phyloP scores from a whole-genome alignment of 176 grass and related monocot genomes.

The Hordeum marinum region DNA sequence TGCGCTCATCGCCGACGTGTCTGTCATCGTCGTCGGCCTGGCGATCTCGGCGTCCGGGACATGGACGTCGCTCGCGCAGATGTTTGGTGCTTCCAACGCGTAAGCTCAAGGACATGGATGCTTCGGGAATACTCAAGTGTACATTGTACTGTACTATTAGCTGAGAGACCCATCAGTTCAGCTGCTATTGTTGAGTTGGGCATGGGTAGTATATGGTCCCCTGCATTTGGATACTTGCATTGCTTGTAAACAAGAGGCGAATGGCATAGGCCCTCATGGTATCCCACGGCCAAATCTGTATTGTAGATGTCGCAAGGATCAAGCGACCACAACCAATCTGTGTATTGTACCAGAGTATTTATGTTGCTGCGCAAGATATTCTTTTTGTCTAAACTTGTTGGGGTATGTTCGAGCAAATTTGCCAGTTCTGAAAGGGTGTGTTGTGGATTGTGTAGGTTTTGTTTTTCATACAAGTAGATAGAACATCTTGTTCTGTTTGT shows the following conservation, averaged over 20 bases:
- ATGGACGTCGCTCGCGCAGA: constrained; percentile 77
- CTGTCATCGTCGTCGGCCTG: constrained; percentile 44
- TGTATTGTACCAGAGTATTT: neutral
- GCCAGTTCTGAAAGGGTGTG: neutral
- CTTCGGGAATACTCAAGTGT: neutral
- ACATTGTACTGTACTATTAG: neutral
- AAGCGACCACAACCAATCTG: neutral
- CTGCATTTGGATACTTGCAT: neutral
- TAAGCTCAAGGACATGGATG: constrained; percentile 9
- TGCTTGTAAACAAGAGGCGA: neutral
- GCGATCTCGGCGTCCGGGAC: constrained; percentile 69
- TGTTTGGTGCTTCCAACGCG: constrained; percentile 43
- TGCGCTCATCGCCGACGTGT: constrained; percentile 34
- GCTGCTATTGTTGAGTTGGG: neutral
- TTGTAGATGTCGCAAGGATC: neutral
- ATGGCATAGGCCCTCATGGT: neutral
- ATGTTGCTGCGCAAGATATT: neutral
- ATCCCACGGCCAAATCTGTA: neutral
- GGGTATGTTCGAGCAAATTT: neutral
- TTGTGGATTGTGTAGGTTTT: neutral
- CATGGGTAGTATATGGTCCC: neutral
- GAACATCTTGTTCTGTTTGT: neutral
- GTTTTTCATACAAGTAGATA: neutral
- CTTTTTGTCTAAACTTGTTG: neutral
- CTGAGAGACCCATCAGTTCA: neutral